Evolutionary conservation across 257 asterid genomes (phyloP), one percentile per base, ranked within the genome.

Genomic region (Solanum acaule): DNA sequence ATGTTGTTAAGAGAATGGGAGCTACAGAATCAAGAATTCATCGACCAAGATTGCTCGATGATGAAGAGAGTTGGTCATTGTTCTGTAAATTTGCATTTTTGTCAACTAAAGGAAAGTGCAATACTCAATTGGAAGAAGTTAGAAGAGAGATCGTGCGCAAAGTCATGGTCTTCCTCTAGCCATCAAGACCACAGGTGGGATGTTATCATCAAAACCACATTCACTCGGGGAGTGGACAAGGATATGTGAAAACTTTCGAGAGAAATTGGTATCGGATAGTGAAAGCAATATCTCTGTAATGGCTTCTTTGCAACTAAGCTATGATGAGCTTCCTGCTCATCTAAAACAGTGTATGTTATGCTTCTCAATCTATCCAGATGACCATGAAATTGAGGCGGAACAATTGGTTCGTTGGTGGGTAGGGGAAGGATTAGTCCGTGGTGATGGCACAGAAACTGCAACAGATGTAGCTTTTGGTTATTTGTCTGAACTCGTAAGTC

Each of bases 101-200:
- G 38, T 71, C 89, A 68, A 49, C 27, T 34, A 46, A 81, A 56
- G 87, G 46, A 0, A 79, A 86, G 88, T 52, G 34, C 34, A 70
- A 61, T 8, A 11, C 82, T 44, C 72, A 61, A n/a, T 70, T 89
- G 27, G 88, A 63, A 14, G 82, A 78, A n/a, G 71, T 49, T 23
- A 90, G 91, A 10, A 89, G 42, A 35, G 76, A 85, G 88, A 88
- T 88, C 20, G 86, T 88, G 23, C 13, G 13, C 3, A 90, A 89
- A 86, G 92, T 70, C 73, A 72, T 29, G 90, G 89, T 29, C 91
- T 90, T 87, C 90, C 92, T 6, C 61, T 89, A n/a, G 89, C 92
- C 61, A 89, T 90, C 90, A 90, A 90, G 87, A 79, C 87, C 31
- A 78, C 86, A 22, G 90, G 90, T 34, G 91, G 92, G 35, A 18